A percentile compares a stretch with the other conserved stretches of the same genome.
phyloP scores from a whole-genome alignment of 352 stramenopile genomes.

The Phytopythium aichiense region DNA sequence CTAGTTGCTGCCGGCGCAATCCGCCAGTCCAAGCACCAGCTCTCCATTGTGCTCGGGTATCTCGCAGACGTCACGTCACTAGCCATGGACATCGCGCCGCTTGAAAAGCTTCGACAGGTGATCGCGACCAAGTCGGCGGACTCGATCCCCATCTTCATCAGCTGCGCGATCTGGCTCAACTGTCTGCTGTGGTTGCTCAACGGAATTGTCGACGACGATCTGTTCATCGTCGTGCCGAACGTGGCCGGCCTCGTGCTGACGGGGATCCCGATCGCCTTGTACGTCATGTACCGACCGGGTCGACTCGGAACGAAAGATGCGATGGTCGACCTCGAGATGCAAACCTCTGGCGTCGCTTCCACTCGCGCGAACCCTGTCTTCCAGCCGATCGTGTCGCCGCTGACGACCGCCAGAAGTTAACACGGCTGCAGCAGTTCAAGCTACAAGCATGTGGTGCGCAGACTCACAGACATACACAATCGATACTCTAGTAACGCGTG shows the following conservation, averaged over 20 bases:
- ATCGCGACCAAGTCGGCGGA: conserved; percentile 20
- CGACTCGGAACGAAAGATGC: not conserved
- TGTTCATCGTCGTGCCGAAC: conserved; percentile 43
- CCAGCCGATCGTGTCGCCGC: conserved; percentile 1
- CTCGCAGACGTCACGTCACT: conserved; percentile 18
- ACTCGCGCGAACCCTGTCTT: not conserved
- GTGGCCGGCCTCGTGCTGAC: conserved; percentile 28
- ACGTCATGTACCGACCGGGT: conserved; percentile 30
- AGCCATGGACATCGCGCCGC: conserved; percentile 22
- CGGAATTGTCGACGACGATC: conserved; percentile 36
- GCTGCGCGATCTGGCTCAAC: conserved; percentile 38
- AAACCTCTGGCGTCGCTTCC: not conserved
- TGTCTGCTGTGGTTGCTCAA: conserved; percentile 51
- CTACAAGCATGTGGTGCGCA: too few relatives aligned
- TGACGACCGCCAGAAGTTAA: not conserved
- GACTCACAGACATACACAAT: too few relatives aligned
- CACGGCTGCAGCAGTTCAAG: too few relatives aligned
- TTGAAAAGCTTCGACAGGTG: conserved; percentile 25
- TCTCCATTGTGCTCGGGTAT: conserved; percentile 16
- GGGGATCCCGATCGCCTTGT: conserved; percentile 38
- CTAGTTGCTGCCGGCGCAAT: conserved; percentile 14
- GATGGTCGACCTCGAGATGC: not conserved
- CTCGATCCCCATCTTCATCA: conserved; percentile 54
- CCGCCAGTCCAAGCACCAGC: conserved; percentile 17
- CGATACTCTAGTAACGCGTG: too few relatives aligned